Evolutionary conservation across 352 stramenopile genomes (phyloP), one percentile per base, ranked within the genome.

Genomic region (Lagenidium sp.): DNA sequence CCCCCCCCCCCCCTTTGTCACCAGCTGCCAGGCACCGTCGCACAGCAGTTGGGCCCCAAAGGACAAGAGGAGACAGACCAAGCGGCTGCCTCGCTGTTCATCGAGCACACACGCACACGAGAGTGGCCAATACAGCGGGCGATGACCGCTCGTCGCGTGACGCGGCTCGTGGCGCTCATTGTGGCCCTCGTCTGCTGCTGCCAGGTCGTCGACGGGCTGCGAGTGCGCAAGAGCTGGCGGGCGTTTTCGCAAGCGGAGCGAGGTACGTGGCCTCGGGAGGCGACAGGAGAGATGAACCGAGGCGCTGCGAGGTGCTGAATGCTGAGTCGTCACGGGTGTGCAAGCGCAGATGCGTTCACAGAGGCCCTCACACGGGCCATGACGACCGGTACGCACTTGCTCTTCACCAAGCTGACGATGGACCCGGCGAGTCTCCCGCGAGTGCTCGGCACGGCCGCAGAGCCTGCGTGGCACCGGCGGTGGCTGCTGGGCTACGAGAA

Each of bases 401-500:
- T 47, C 12, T 72, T 68, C 38, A 55, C 55, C 16, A 55, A 55
- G 41, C 47, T 67, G 20, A 60, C 52, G 26, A 54, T 60, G 52
- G 52, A 54, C 24, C 47, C 32, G 11, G 37, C 36, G 23, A 59
- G 43, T 20, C 38, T 50, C 7, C 46, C n/a, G 38, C 42, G 44
- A n/a, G 44, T 60, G n/a, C 41, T 41, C 16, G 44, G 52, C 29
- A 54, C 52, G 10, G 45, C 38, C 16, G 44, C 36, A 12, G 52
- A 54, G 15, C 52, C 45, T 20, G 44, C 45, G 41, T 60, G 60
- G 60, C 57, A 70, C 36, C 56, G 60, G 18, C 44, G 46, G 32
- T 70, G 44, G 36, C 37, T 70, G 12, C 30, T 66, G 1, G 60
- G 44, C 11, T 70, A 70, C 39, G 60, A 70, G 38, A 70, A 70